phyloP scores from a whole-genome alignment of 1,139 yeast species.

The Sugiyamaella japonica region DNA sequence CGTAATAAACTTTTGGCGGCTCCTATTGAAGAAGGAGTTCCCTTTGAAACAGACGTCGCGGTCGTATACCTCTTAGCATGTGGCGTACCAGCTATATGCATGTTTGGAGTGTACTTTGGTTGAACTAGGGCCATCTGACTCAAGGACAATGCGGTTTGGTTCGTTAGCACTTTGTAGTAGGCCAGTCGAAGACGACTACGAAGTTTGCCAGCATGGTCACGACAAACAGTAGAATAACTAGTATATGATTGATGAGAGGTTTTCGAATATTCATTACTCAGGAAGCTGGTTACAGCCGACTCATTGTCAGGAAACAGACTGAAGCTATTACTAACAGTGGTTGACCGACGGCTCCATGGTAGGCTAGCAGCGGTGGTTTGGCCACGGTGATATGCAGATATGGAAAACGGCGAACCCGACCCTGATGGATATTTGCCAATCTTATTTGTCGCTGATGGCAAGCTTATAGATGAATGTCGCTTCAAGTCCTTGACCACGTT shows the following conservation, averaged over 20 bases:
- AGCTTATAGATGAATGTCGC: neutral
- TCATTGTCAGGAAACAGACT: conserved; percentile 11
- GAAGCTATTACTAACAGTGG: conserved; percentile 6
- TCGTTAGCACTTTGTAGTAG: conserved; percentile 65
- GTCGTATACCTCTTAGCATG: neutral
- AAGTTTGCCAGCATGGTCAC: conserved; percentile 23
- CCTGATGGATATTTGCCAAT: conserved; percentile 10
- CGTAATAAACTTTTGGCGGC: conserved; percentile 51
- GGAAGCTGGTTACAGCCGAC: neutral
- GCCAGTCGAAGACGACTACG: conserved; percentile 69
- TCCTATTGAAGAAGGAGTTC: conserved; percentile 51
- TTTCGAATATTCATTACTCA: neutral
- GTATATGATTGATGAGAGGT: neutral
- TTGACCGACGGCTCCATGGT: conserved; percentile 15
- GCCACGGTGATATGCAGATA: conserved; percentile 11
- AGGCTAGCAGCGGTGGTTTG: conserved; percentile 3
- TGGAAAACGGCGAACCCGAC: conserved; percentile 10
- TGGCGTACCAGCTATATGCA: conserved; percentile 15
- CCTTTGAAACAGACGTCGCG: conserved; percentile 29
- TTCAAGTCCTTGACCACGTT: conserved; percentile 1
- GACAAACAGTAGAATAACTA: neutral
- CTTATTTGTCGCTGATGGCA: conserved; percentile 1
- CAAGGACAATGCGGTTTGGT: conserved; percentile 48
- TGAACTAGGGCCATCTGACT: conserved; percentile 29
- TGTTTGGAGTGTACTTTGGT: conserved; percentile 11